Conservation (phyloP, 495 filamentous ascomycete species). For the Darksidea phi region DNA sequence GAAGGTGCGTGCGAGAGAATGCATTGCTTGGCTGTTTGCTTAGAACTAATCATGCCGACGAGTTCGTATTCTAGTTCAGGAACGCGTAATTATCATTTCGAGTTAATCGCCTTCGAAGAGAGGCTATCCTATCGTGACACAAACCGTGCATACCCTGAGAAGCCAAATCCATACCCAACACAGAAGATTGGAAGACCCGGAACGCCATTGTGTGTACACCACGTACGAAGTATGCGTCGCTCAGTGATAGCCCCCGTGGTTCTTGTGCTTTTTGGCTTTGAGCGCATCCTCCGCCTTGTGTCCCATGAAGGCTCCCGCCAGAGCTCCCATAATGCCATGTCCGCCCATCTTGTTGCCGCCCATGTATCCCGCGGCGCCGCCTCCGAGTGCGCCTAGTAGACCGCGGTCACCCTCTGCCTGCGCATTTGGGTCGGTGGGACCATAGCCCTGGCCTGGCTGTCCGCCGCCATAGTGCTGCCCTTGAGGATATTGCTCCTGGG, state of each 20-base stretch:
- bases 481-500: conserved; percentile 29
- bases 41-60: too few relatives aligned
- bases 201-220: conserved; percentile 6
- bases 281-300: conserved; percentile 44
- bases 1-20: neutral
- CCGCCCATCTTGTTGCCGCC: conserved; percentile 42
- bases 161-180: neutral
- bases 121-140: neutral
- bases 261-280: conserved; percentile 38
- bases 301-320: conserved; percentile 42
- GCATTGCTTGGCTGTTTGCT: too few relatives aligned
- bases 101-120: neutral
- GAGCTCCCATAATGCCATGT: conserved; percentile 41
- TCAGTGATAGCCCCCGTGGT: conserved; percentile 28
- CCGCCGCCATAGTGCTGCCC: conserved; percentile 36
- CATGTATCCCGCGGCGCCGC: conserved; percentile 40
- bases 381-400: conserved; percentile 41
- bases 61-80: too few relatives aligned
- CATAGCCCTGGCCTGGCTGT: conserved; percentile 35
- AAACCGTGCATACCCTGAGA: neutral
- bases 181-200: neutral
- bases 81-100: conserved; percentile 5
- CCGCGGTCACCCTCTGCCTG: conserved; percentile 43
- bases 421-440: conserved; percentile 35
- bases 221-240: neutral